These are phyloP conservation scores for Secale cereale DNA, from an alignment of 176 grass and related monocot species.

Conservation along the genomic window DNA sequence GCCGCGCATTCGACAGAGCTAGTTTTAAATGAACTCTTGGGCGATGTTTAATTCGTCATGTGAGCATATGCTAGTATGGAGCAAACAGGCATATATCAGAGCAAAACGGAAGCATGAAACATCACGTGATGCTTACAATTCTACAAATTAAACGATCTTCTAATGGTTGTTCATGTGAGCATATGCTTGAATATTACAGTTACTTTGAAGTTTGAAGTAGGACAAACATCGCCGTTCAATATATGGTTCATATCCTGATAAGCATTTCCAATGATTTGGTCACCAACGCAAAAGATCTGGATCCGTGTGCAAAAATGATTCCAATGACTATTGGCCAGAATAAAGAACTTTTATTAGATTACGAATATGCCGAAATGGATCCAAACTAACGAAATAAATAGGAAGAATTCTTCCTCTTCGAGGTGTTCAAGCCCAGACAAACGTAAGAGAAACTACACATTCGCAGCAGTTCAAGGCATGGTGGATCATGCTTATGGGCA, in stretches of 20 bases:
- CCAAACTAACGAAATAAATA: not conserved
- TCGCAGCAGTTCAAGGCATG: not conserved
- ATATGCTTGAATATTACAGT: not conserved
- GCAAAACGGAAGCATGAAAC: not conserved
- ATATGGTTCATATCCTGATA: not conserved
- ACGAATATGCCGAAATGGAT: not conserved
- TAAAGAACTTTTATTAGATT: not conserved
- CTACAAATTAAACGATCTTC: not conserved
- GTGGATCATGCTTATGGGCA: not conserved
- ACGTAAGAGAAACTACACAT: not conserved
- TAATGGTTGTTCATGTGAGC: not conserved
- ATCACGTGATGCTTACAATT: not conserved
- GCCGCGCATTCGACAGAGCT: no score
- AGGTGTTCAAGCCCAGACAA: not conserved
- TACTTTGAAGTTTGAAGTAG: not conserved
- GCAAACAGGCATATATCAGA: not conserved
- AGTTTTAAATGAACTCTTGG: not conserved
- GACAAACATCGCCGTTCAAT: not conserved
- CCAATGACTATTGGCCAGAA: not conserved
- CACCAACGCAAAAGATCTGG: not conserved
- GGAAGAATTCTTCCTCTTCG: not conserved
- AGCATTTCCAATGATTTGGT: not conserved
- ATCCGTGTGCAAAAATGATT: not conserved
- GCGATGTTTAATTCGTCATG: not conserved
- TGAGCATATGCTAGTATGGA: not conserved